Evolutionary conservation across 192 early-diverging fungal genomes (phyloP).

Genomic region (Ambispora gerdemannii): DNA sequence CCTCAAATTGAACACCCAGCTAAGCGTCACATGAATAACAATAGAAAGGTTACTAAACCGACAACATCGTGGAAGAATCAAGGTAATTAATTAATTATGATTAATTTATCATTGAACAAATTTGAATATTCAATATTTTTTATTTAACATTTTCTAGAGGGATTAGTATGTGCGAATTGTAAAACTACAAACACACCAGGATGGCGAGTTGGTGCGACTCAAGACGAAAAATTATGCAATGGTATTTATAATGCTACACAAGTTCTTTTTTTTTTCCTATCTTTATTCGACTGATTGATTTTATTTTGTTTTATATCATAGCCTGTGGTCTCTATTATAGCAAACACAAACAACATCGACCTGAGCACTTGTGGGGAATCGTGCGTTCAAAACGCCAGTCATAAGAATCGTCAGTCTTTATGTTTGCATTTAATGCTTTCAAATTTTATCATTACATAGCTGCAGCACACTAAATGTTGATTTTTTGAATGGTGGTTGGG

Average conservation of each 20-base stretch:
- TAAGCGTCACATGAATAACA: no score
- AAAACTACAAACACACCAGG: slow-evolving; percentile 27
- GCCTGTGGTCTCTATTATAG: slow-evolving; percentile 28
- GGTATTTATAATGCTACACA: slow-evolving; percentile 5
- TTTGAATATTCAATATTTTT: no score
- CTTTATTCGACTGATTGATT: not conserved
- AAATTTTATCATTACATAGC: no score
- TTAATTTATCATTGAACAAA: no score
- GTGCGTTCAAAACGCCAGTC: not conserved
- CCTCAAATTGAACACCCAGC: no score
- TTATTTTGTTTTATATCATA: not conserved
- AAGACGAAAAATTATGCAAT: slow-evolving; percentile 33
- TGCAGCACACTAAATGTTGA: no score
- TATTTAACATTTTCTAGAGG: no score
- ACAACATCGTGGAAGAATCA: not conserved
- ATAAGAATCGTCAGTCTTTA: no score
- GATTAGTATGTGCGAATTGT: slow-evolving; percentile 26
- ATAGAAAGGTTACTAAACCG: no score
- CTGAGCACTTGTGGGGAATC: slow-evolving; percentile 10
- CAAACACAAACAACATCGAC: slow-evolving; percentile 24
- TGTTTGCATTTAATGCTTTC: no score
- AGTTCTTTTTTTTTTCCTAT: not conserved
- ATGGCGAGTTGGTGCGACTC: slow-evolving; percentile 31
- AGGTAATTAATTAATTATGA: no score
- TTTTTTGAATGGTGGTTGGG: no score